Conservation (phyloP, 2,329 filamentous ascomycete genomes). For the Dothiorella sarmentorum region DNA sequence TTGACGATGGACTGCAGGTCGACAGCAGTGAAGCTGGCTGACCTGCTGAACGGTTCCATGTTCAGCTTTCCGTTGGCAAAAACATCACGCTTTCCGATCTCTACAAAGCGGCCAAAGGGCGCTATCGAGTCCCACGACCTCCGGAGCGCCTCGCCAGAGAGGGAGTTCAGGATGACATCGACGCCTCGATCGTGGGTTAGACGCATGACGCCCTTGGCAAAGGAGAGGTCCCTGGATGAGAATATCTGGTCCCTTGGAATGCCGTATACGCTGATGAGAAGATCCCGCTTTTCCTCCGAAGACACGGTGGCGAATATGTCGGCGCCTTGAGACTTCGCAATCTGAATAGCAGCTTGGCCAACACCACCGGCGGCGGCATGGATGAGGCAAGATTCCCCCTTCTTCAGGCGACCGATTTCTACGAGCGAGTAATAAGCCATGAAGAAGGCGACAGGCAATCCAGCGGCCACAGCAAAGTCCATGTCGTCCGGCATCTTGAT, state of each 20-base stretch:
- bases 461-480: not conserved
- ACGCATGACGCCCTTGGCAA: slow-evolving; percentile 26
- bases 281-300: slow-evolving; percentile 4
- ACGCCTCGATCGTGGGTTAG: slow-evolving; percentile 23
- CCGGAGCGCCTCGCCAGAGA: slow-evolving; percentile 24
- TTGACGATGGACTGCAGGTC: not conserved
- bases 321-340: slow-evolving; percentile 25
- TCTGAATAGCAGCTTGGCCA: slow-evolving; percentile 11
- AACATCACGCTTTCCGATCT: slow-evolving; percentile 29
- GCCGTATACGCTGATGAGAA: not conserved
- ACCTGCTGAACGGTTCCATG: slow-evolving; percentile 26
- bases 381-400: slow-evolving; percentile 2
- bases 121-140: slow-evolving; percentile 27
- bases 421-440: not conserved
- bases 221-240: slow-evolving; percentile 13
- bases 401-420: slow-evolving; percentile 1
- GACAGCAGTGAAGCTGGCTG: not conserved
- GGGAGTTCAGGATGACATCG: slow-evolving; percentile 32
- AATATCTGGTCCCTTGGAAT: not conserved
- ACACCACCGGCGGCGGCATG: slow-evolving; percentile 3
- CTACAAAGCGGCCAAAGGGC: slow-evolving; percentile 31
- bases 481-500: slow-evolving; percentile 3
- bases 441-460: not conserved
- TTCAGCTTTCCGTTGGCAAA: slow-evolving; percentile 5
- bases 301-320: slow-evolving; percentile 23